A percentile compares a stretch with the other conserved stretches of the same genome.
These are phyloP conservation scores for Colletotrichum lentis DNA, from an alignment of 2,329 filamentous ascomycete genomes.

Conservation along the genomic window DNA sequence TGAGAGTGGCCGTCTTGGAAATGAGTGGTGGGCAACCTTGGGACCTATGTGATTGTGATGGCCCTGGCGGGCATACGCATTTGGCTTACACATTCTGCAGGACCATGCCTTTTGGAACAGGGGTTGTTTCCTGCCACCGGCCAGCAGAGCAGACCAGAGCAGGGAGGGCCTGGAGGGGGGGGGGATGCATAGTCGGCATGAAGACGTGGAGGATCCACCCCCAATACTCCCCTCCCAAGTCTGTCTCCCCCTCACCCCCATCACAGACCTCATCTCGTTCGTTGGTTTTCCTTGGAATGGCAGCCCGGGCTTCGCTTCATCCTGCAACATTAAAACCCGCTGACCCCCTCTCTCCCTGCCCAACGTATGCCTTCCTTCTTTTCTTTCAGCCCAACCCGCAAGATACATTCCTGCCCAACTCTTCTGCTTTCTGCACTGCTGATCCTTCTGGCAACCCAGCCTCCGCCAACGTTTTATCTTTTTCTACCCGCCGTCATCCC, in stretches of 20 bases:
- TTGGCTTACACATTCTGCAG: conserved; percentile 7
- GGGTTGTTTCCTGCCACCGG: conserved; percentile 24
- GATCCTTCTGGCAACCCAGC: conserved; percentile 38
- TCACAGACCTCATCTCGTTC: conserved; percentile 35
- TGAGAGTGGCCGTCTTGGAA: conserved; percentile 22
- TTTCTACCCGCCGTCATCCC: conserved; percentile 36
- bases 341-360: conserved; percentile 50
- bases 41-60: background rate
- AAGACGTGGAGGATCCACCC: conserved; percentile 31
- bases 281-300: conserved; percentile 19
- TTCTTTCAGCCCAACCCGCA: conserved; percentile 49
- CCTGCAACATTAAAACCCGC: conserved; percentile 50
- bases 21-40: conserved; percentile 26
- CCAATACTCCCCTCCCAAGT: conserved; percentile 30
- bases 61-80: conserved; percentile 15
- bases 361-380: conserved; percentile 47
- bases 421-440: conserved; percentile 39
- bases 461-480: conserved; percentile 28
- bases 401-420: conserved; percentile 41
- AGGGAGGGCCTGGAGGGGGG: conserved; percentile 1
- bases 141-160: conserved; percentile 21
- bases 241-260: conserved; percentile 12
- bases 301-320: conserved; percentile 28
- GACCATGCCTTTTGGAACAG: conserved; percentile 24
- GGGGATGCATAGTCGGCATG: conserved; percentile 1